These are phyloP conservation scores for Dryas octopetala DNA, from an alignment of 306 rosid genomes.

Conservation along the genomic window DNA sequence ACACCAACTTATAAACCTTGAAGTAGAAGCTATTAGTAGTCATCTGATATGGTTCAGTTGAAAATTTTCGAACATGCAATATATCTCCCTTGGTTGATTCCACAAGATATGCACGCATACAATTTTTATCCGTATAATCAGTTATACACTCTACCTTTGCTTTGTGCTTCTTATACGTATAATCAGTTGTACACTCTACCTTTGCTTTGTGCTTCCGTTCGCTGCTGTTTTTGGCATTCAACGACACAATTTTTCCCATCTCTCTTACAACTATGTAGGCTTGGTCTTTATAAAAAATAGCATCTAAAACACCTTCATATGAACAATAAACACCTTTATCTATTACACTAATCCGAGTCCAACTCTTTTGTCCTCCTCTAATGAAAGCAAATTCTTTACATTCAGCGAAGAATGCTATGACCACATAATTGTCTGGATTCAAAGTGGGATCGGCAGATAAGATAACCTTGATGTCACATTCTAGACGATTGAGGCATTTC, in stretches of 20 bases:
- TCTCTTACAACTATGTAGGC: not conserved
- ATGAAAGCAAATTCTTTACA: not conserved
- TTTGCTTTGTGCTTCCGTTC: no score
- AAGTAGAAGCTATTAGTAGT: not conserved
- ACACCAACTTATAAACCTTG: not conserved
- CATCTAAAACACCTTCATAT: not conserved
- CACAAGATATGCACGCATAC: not conserved
- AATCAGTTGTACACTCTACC: no score
- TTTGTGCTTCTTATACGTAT: no score
- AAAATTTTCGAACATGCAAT: not conserved
- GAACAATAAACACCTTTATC: no score
- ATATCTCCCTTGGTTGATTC: slow-evolving; percentile 7
- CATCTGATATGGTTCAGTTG: no score
- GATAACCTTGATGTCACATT: not conserved
- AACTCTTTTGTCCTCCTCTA: not conserved
- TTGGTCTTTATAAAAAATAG: not conserved
- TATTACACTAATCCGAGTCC: not conserved
- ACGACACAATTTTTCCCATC: not conserved
- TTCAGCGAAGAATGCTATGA: not conserved
- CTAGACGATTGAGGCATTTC: no score
- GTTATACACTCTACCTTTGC: not conserved
- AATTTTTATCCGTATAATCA: no score
- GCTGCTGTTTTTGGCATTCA: no score
- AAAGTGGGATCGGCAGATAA: no score
- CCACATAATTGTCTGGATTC: not conserved